Percentiles rank a stretch among this genome's conserved stretches.
Conservation (phyloP, 1,284 basidiomycete species). For the Rhodotorula sp. region DNA sequence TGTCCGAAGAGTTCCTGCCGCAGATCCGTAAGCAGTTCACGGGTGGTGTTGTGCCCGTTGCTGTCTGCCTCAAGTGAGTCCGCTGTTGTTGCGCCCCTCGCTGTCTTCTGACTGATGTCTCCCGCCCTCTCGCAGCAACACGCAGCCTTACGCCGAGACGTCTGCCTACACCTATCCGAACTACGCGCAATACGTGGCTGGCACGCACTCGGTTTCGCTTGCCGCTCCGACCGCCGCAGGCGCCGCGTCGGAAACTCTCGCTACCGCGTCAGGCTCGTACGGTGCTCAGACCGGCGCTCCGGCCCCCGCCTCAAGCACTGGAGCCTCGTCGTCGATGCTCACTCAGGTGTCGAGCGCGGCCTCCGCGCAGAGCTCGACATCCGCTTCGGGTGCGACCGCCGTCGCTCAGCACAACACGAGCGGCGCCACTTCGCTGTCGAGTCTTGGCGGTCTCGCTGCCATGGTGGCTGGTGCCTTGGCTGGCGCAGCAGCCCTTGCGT, state of each 20-base stretch:
- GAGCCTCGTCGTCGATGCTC: neutral
- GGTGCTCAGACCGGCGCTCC: constrained; percentile 22
- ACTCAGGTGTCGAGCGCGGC: neutral
- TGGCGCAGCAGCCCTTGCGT: no score
- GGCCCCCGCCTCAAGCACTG: neutral
- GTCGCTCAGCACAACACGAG: no score
- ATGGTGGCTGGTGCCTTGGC: no score
- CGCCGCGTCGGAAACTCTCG: neutral
- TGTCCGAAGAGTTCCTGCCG: constrained; percentile 28
- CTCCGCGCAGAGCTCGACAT: neutral
- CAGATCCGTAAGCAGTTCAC: constrained; percentile 24
- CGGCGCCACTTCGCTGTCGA: no score
- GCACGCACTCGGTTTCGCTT: constrained; percentile 28
- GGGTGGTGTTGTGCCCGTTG: constrained; percentile 36
- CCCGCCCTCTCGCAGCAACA: constrained; percentile 45
- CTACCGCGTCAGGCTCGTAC: constrained; percentile 14
- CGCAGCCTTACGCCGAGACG: constrained; percentile 54
- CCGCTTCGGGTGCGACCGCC: no score
- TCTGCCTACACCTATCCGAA: constrained; percentile 33
- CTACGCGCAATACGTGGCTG: constrained; percentile 27
- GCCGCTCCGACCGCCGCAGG: constrained; percentile 25
- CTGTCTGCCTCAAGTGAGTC: constrained; percentile 44
- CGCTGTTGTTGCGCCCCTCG: constrained; percentile 22
- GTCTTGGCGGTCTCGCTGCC: no score
- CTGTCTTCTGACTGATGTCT: constrained; percentile 40